Evolutionary conservation across 768 basidiomycete species (phyloP), one percentile per base, ranked within the genome.

Genomic region (Collybia sp.): DNA sequence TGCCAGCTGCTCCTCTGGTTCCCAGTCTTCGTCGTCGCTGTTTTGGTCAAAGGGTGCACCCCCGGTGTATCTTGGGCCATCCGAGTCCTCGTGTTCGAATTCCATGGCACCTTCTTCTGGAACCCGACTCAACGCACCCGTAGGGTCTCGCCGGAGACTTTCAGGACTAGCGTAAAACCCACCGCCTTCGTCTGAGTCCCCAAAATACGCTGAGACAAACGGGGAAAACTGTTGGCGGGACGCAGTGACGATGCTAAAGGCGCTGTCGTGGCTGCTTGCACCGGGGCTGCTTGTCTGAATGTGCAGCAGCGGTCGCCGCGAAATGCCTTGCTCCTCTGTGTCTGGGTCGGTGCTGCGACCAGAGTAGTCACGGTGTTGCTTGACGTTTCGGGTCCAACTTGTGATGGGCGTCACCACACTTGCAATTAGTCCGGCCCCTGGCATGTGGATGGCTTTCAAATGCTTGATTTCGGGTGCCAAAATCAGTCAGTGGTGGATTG

Each of bases 1-100:
- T 50, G 71, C 74, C 46, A 80, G 51, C 46, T 75, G 68, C 15
- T 71, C 67, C 11, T 70, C 74, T 0, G 64, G 53, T 33, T 63
- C 69, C 42, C 61, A 58, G 19, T 62, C 58, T 45, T 69, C 71
- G n/a, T 67, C 59, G 1, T 61, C 59, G 12, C 56, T 54, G 34
- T 59, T 51, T 6, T 60, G 67, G 6, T 58, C 61, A 38, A 63
- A 54, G 15, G 57, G 57, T 13, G 49, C 55, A 9, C 53, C 51
- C 13, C 44, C 52, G 4, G 49, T 18, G 37, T 55, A 54, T 35
- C 32, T 30, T 6, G 54, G 20, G 6, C 35, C 17, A 25, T 8
- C 8, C n/a, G n/a, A n/a, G 8, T 45, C 34, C 12, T 39, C 50
- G 31, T 44, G 38, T 18, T 44, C 50, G 12, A 54, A 53, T 11